Conservation (phyloP, 2,329 filamentous ascomycete genomes). For the Pezicula neosporulosa region DNA sequence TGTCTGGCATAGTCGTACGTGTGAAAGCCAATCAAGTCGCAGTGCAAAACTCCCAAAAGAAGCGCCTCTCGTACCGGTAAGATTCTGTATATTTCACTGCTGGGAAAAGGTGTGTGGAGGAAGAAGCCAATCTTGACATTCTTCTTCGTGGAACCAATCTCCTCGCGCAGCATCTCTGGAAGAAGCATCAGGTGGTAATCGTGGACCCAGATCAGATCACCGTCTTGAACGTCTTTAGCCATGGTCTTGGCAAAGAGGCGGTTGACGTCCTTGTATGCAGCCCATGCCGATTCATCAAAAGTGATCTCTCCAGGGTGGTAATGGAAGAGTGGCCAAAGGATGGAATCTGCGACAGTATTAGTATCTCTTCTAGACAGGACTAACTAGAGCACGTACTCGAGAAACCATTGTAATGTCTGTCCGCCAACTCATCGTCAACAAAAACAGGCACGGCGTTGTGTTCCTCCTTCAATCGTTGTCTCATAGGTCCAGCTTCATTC, state of each 20-base stretch:
- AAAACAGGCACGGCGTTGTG: constrained; percentile 91
- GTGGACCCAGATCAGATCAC: constrained; percentile 96
- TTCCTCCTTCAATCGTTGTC: constrained; percentile 76
- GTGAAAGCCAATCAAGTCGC: constrained; percentile 95
- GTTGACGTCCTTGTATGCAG: constrained; percentile 90
- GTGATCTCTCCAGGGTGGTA: constrained; percentile 98
- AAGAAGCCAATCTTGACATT: constrained; percentile 99
- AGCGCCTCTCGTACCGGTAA: constrained; percentile 88
- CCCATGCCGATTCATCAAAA: constrained; percentile 93
- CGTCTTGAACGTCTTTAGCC: constrained; percentile 82
- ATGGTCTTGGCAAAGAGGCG: constrained; percentile 86
- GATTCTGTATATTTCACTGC: constrained; percentile 94
- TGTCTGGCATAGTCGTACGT: constrained; percentile 99
- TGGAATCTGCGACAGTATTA: constrained; percentile 63
- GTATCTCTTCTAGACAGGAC: background rate
- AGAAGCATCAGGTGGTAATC: constrained; percentile 98
- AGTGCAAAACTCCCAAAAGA: constrained; percentile 82
- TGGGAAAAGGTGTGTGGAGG: constrained; percentile 94
- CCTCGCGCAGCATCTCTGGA: constrained; percentile 89
- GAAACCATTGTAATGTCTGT: constrained; percentile 97
- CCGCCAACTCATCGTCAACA: constrained; percentile 87
- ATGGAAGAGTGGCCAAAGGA: constrained; percentile 97
- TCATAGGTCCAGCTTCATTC: constrained; percentile 71
- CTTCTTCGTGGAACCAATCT: constrained; percentile 75
- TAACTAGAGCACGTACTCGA: constrained; percentile 63